Evolutionary conservation across 805 yeast genomes (phyloP).

Genomic region (Metschnikowia lachancei): DNA sequence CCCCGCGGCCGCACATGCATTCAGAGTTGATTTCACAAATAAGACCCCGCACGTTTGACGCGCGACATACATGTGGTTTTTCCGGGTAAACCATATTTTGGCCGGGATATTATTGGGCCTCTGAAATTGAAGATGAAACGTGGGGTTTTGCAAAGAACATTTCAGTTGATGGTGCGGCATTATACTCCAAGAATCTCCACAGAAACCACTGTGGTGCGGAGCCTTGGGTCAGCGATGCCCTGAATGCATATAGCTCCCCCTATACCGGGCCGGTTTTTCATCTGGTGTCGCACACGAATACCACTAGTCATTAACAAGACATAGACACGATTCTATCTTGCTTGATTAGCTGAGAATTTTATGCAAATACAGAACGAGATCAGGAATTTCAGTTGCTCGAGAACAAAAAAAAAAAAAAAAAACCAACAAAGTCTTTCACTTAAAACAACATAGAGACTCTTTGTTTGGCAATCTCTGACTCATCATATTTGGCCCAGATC

Average conservation of each 20-base stretch:
- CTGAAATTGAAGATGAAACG: background rate
- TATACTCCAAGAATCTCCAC: too few relatives aligned
- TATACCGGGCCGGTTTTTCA: constrained; percentile 2
- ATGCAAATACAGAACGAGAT: too few relatives aligned
- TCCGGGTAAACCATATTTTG: background rate
- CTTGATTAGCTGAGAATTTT: background rate
- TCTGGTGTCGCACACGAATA: background rate
- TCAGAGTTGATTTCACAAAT: background rate
- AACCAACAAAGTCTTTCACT: too few relatives aligned
- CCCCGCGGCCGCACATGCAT: constrained; percentile 10
- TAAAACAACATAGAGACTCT: background rate
- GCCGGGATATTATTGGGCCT: background rate
- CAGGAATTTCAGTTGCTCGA: too few relatives aligned
- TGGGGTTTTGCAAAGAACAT: background rate
- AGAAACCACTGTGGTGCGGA: background rate
- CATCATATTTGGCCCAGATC: background rate
- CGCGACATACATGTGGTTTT: background rate
- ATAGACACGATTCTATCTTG: background rate
- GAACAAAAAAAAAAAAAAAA: too few relatives aligned
- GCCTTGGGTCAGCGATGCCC: constrained; percentile 4
- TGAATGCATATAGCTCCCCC: constrained; percentile 3
- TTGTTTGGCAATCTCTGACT: background rate
- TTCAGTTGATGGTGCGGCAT: too few relatives aligned
- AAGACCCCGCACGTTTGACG: background rate
- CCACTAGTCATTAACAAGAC: background rate